These are phyloP conservation scores for Rhodomyrtus tomentosa DNA, from an alignment of 345 rosid genomes.

Conservation along the genomic window DNA sequence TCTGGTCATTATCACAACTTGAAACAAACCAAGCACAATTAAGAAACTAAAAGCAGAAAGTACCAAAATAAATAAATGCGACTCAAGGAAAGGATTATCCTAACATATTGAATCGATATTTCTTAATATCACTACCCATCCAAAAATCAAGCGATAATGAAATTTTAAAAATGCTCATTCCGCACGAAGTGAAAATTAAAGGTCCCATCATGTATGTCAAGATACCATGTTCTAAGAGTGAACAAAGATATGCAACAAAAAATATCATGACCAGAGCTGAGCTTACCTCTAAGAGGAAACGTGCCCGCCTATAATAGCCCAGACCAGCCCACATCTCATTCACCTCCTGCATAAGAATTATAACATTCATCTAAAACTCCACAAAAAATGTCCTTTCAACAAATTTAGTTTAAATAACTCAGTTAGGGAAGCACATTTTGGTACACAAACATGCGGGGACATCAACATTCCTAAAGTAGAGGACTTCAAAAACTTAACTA, in stretches of 20 bases:
- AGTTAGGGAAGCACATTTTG: neutral
- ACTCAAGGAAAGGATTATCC: neutral
- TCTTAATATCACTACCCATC: neutral
- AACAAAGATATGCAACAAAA: neutral
- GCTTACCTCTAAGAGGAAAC: conserved; percentile 77
- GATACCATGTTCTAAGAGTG: neutral
- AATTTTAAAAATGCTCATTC: neutral
- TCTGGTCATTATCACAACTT: neutral
- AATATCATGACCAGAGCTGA: neutral
- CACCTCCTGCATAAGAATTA: conserved; percentile 58
- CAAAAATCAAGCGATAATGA: neutral
- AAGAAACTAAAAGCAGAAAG: neutral
- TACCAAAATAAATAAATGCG: neutral
- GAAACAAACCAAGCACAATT: neutral
- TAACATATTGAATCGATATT: neutral
- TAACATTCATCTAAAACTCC: neutral
- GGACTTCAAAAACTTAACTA: neutral
- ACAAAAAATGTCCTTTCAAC: neutral
- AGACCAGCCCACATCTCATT: conserved; percentile 98
- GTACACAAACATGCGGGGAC: neutral
- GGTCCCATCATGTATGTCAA: neutral
- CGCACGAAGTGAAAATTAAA: neutral
- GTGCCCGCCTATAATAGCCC: conserved; percentile 88
- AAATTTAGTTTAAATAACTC: neutral
- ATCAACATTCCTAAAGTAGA: neutral